These are phyloP conservation scores for Agmasoma carcini DNA, from an alignment of 371 early-diverging fungal genomes.

Conservation along the genomic window DNA sequence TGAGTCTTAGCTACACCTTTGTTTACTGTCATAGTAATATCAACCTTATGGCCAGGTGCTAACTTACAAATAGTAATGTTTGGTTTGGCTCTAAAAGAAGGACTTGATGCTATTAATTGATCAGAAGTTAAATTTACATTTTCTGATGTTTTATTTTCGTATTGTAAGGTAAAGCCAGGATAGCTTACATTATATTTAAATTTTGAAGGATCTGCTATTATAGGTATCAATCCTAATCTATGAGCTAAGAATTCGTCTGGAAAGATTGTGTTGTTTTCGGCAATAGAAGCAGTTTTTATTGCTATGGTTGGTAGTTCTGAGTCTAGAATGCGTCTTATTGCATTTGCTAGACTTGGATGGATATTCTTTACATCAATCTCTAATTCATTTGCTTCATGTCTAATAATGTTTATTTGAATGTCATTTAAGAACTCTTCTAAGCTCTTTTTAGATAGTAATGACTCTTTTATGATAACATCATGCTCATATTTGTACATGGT, in stretches of 20 bases:
- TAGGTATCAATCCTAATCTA: slow-evolving; percentile 85
- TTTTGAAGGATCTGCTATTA: slow-evolving; percentile 63
- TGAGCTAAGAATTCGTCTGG: slow-evolving; percentile 95
- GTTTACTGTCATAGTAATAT: slow-evolving; percentile 68
- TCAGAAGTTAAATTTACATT: slow-evolving; percentile 59
- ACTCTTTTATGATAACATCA: too few species aligned
- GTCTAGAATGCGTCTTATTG: slow-evolving; percentile 79
- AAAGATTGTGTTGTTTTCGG: slow-evolving; percentile 78
- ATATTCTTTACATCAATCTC: slow-evolving; percentile 43
- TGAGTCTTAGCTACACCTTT: slow-evolving; percentile 87
- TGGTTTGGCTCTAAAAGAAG: slow-evolving; percentile 63
- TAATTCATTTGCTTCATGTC: slow-evolving; percentile 3
- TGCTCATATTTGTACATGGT: too few species aligned
- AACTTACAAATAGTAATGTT: slow-evolving; percentile 84
- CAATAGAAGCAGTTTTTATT: slow-evolving; percentile 88
- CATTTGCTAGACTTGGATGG: slow-evolving; percentile 62
- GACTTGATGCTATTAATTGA: slow-evolving; percentile 63
- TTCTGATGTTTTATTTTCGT: slow-evolving; percentile 27
- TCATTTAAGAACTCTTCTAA: slow-evolving; percentile 16
- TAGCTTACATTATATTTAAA: slow-evolving; percentile 64
- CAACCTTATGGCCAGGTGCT: slow-evolving; percentile 77
- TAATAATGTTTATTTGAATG: slow-evolving; percentile 20
- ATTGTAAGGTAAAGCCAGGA: slow-evolving; percentile 59
- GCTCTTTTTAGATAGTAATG: too few species aligned
- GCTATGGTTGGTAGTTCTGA: slow-evolving; percentile 95